These are phyloP conservation scores for Trichoderma guizhouense DNA, from an alignment of 2,329 filamentous ascomycete genomes.

Conservation along the genomic window DNA sequence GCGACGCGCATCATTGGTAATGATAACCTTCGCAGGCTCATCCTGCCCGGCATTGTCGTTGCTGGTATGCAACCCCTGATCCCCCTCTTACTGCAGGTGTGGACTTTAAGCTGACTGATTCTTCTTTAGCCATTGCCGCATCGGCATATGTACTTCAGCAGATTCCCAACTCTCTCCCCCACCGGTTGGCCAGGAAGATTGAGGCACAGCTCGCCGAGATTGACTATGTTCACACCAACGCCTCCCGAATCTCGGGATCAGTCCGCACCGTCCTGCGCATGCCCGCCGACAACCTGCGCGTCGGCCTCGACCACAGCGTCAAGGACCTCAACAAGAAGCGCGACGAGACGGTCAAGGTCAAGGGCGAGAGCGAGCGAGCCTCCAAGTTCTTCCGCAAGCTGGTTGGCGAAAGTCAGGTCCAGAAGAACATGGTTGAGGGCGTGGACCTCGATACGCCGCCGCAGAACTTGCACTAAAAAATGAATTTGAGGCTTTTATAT, in stretches of 20 bases:
- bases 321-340: constrained; percentile 76
- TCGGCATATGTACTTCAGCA: constrained; percentile 78
- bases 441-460: constrained; percentile 49
- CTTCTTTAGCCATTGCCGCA: constrained; percentile 62
- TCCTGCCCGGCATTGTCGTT: constrained; percentile 75
- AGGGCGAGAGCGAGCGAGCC: constrained; percentile 79
- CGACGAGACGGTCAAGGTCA: constrained; percentile 79
- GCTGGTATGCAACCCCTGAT: constrained; percentile 60
- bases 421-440: constrained; percentile 48
- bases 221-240: constrained; percentile 91
- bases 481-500: not conserved
- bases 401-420: constrained; percentile 59
- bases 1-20: constrained; percentile 77
- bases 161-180: constrained; percentile 85
- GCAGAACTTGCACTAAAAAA: constrained; percentile 31
- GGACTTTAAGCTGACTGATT: constrained; percentile 18
- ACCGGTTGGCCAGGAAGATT: constrained; percentile 80
- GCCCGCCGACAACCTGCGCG: constrained; percentile 81
- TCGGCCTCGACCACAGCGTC: constrained; percentile 77
- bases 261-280: constrained; percentile 86
- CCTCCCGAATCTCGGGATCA: constrained; percentile 75
- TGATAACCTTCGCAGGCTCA: constrained; percentile 74
- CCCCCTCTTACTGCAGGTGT: not conserved
- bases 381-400: constrained; percentile 88
- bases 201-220: constrained; percentile 73